phyloP scores from a whole-genome alignment of 345 rosid genomes.

The Citrus medica region DNA sequence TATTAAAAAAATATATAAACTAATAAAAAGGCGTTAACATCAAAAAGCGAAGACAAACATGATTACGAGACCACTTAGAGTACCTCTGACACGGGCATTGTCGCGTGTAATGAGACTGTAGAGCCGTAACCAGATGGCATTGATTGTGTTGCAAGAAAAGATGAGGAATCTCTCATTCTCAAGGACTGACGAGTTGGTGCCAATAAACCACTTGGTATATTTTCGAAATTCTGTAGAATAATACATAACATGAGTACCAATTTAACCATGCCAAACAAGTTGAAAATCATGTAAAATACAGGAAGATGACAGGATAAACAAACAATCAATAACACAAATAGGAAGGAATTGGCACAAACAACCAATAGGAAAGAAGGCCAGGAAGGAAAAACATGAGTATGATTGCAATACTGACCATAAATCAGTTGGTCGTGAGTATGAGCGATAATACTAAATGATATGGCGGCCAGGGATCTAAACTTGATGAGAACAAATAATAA shows the following conservation, averaged over 20 bases:
- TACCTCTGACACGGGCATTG: conserved; percentile 39
- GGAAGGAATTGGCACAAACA: neutral
- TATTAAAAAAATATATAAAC: neutral
- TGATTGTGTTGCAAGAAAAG: conserved; percentile 18
- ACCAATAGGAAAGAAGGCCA: neutral
- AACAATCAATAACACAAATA: neutral
- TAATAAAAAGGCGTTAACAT: neutral
- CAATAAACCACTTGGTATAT: conserved; percentile 21
- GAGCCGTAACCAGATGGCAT: conserved; percentile 22
- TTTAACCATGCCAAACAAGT: neutral
- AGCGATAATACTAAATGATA: neutral
- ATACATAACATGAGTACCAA: conserved; percentile 5
- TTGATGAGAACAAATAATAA: neutral
- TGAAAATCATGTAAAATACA: conserved; percentile 2
- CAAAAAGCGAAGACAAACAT: neutral
- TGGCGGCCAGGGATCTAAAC: neutral
- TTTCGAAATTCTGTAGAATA: conserved; percentile 23
- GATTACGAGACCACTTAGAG: neutral
- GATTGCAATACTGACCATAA: neutral
- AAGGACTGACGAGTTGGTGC: conserved; percentile 20
- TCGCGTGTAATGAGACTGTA: conserved; percentile 20
- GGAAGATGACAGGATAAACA: neutral
- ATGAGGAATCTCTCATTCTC: conserved; percentile 17
- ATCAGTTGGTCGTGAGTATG: neutral
- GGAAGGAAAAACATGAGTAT: neutral